Evolutionary conservation across 306 rosid species (phyloP).

Genomic region (Acacia melanoxylon): DNA sequence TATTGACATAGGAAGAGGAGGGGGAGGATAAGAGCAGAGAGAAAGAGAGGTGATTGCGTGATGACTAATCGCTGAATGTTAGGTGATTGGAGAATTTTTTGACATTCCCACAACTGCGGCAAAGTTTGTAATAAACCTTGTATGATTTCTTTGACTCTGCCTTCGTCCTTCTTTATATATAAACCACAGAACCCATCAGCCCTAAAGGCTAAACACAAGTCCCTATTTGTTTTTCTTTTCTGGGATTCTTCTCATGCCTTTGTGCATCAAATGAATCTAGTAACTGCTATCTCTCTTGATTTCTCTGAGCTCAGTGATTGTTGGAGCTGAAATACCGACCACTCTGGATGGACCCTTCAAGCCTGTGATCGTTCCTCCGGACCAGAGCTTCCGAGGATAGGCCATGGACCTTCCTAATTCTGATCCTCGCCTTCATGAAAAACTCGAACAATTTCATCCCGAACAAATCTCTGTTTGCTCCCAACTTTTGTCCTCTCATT

Average conservation of each 20-base stretch:
- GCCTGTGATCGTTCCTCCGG: constrained; percentile 80
- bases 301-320: constrained; percentile 26
- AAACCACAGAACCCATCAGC: too few species aligned
- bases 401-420: constrained; percentile 72
- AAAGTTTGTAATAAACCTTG: not conserved
- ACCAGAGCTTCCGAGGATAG: constrained; percentile 63
- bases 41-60: too few species aligned
- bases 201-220: too few species aligned
- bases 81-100: too few species aligned
- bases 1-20: too few species aligned
- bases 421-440: constrained; percentile 64
- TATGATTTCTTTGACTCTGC: not conserved
- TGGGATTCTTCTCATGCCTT: too few species aligned
- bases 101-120: too few species aligned
- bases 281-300: constrained; percentile 28
- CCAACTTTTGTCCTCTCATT: constrained; percentile 40
- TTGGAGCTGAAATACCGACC: constrained; percentile 45
- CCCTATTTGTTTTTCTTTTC: too few species aligned
- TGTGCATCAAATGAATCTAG: too few species aligned
- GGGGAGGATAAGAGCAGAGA: too few species aligned
- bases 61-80: too few species aligned
- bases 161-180: too few species aligned
- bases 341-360: constrained; percentile 82
- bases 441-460: constrained; percentile 54
- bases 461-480: constrained; percentile 84